Base-by-base conservation (phyloP, 257 asterid species). In the Fraxinus anomala region DNA sequence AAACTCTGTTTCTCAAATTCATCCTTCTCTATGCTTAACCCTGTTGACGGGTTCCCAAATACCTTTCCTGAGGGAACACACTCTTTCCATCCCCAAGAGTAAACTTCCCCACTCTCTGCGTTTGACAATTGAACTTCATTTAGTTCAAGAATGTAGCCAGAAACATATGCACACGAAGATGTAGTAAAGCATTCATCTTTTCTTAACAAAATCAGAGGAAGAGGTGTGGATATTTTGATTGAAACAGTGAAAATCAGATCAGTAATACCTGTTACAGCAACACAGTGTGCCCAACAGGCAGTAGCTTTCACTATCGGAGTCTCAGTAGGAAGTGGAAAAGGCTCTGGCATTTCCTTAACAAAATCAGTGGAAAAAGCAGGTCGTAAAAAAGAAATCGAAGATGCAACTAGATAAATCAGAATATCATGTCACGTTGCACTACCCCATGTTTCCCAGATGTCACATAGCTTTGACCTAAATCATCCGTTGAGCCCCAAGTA, bases 21-120 rank as follows among this genome's bases (percentile, higher is more conserved):
- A 69, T 86, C 93, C 82, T 87, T 90, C 83, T 93, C 99, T 73
- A 61, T 75, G 84, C 73, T 79, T 70, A 77, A 71, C 74, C 89
- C 88, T 19, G 77, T 51, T 28, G 97, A 88, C 63, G 89, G 79
- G 69, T 88, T 94, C 40, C 92, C 97, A 70, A 89, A 39, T 68
- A 89, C 86, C 87, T 87, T 92, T 76, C 98, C 98, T 33, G 96
- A 88, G 83, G 99, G 99, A 80, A 93, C 85, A 79, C 99, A 96
- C 89, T 96, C 98, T 86, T 92, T 96, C 99, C 99, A 93, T 49
- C 99, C 99, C 99, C 99, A 96, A 47, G 98, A 90, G 85, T 89
- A 93, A 65, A 96, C 97, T 77, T 94, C 97, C 67, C 97, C 97
- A 69, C 73, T 82, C 80, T 81, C 99, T 96, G 93, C 87, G 83